Evolutionary conservation across 257 asterid species (phyloP).

Genomic region (Rubia yunnanensis): DNA sequence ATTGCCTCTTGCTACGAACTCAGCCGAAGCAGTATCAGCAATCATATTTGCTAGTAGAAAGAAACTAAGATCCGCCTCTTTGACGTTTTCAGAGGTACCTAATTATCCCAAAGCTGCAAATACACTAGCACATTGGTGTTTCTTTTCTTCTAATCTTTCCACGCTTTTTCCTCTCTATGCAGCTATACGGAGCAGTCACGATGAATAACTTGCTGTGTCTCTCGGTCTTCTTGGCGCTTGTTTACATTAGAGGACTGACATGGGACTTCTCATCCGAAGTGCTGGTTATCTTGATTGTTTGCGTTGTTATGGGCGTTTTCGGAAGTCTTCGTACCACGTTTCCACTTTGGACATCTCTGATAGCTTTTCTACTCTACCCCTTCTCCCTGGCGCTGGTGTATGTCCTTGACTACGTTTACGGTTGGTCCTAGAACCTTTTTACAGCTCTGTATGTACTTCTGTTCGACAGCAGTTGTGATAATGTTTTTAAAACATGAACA

Average conservation of each 20-base stretch:
- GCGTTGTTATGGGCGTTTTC: conserved; percentile 68
- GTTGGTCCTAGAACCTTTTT: conserved; percentile 53
- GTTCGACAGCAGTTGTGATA: background rate
- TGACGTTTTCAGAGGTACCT: conserved; percentile 90
- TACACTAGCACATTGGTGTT: background rate
- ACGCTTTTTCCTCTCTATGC: conserved; percentile 4
- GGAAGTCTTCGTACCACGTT: conserved; percentile 73
- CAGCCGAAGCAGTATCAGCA: conserved; percentile 94
- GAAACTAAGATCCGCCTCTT: conserved; percentile 63
- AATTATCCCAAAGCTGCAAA: background rate
- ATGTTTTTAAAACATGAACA: background rate
- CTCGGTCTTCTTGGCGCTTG: conserved; percentile 80
- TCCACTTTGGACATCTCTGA: conserved; percentile 66
- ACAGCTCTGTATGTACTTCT: background rate
- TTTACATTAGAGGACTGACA: conserved; percentile 55
- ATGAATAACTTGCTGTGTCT: conserved; percentile 84
- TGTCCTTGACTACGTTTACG: conserved; percentile 73
- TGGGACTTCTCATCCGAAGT: conserved; percentile 98
- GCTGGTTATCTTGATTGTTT: conserved; percentile 73
- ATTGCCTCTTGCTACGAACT: conserved; percentile 91
- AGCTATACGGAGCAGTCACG: conserved; percentile 88
- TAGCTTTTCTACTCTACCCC: conserved; percentile 72
- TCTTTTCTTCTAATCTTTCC: background rate
- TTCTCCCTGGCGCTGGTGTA: conserved; percentile 77
- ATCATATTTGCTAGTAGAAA: conserved; percentile 78